Conservation (phyloP, 192 early-diverging fungal genomes). For the Coemansia sp. region DNA sequence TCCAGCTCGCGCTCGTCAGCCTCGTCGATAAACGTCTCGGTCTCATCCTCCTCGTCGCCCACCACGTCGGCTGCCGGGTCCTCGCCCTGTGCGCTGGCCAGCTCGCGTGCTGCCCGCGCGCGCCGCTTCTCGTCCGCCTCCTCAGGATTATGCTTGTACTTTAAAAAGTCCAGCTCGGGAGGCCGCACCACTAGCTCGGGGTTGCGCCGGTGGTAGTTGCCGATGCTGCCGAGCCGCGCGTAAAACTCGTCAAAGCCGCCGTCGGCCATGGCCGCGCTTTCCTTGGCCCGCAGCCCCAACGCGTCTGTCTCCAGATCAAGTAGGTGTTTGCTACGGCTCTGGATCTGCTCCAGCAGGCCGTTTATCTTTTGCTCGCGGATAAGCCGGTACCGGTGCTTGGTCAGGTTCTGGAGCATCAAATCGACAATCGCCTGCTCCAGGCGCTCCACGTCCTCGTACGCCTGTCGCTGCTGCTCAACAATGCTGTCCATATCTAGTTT, state of each 20-base stretch:
- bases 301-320: conserved; percentile 66
- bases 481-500: conserved; percentile 53
- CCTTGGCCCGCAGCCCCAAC: conserved; percentile 63
- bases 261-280: conserved; percentile 67
- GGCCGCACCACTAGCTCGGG: conserved; percentile 74
- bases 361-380: conserved; percentile 75
- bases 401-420: conserved; percentile 70
- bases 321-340: conserved; percentile 59
- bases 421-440: conserved; percentile 83
- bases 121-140: conserved; percentile 48
- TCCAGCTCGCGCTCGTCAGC: conserved; percentile 59
- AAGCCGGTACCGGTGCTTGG: conserved; percentile 79
- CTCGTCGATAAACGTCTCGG: conserved; percentile 29
- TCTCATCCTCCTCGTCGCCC: conserved; percentile 4
- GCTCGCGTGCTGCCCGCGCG: conserved; percentile 18
- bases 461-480: conserved; percentile 68
- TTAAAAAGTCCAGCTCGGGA: conserved; percentile 73
- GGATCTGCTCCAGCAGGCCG: conserved; percentile 67
- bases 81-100: conserved; percentile 1
- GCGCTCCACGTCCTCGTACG: conserved; percentile 89
- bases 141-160: conserved; percentile 49
- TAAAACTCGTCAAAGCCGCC: conserved; percentile 84
- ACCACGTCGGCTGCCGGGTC: neutral
- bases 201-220: conserved; percentile 73
- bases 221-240: conserved; percentile 71